Percentiles rank a stretch among this genome's conserved stretches.
phyloP scores from a whole-genome alignment of 441 rosid species.

The Croton setiger region DNA sequence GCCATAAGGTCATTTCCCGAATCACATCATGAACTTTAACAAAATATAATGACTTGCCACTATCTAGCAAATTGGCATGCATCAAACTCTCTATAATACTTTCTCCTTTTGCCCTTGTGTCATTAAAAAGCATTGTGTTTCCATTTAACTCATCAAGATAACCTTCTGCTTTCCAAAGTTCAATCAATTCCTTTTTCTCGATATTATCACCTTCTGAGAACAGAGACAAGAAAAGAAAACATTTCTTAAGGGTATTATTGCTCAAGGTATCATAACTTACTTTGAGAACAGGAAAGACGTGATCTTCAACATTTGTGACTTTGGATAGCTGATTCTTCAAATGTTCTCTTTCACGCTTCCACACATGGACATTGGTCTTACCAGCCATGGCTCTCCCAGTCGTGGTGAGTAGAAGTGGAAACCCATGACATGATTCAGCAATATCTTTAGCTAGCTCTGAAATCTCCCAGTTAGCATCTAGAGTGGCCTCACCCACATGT shows the following conservation, averaged over 20 bases:
- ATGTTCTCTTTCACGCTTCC: neutral
- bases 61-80: slow-evolving; percentile 18
- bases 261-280: neutral
- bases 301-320: neutral
- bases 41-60: neutral
- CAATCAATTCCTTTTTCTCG: neutral
- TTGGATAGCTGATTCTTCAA: neutral
- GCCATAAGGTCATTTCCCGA: slow-evolving; percentile 21
- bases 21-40: slow-evolving; percentile 21
- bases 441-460: slow-evolving; percentile 7
- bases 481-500: slow-evolving; percentile 15
- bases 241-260: neutral
- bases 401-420: slow-evolving; percentile 30
- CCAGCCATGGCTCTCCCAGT: slow-evolving; percentile 19
- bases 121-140: neutral
- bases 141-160: neutral
- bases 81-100: slow-evolving; percentile 5
- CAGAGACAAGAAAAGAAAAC: neutral
- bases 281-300: neutral
- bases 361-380: neutral
- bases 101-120: slow-evolving; percentile 5
- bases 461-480: slow-evolving; percentile 18
- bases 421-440: slow-evolving; percentile 21
- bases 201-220: neutral
- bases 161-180: slow-evolving; percentile 23